Conservation (phyloP, 2,329 filamentous ascomycete species). For the Aspergillus phoenicis region DNA sequence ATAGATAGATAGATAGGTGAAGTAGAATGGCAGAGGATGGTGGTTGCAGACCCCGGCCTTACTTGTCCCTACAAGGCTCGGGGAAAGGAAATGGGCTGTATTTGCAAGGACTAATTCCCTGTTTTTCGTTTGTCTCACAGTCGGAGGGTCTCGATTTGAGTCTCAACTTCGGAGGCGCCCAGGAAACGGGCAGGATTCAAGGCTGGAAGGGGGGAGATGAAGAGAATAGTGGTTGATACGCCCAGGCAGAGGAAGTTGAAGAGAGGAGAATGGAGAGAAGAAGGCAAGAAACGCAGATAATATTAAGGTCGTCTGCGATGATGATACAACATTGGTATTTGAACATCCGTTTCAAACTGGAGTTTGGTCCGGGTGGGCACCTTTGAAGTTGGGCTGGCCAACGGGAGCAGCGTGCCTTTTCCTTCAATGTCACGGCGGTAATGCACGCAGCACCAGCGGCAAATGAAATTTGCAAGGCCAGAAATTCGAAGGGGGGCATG, state of each 20-base stretch:
- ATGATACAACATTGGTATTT: constrained; percentile 29
- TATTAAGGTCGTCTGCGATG: constrained; percentile 13
- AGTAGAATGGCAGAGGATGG: constrained; percentile 10
- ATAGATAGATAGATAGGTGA: not conserved
- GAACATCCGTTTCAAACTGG: constrained; percentile 20
- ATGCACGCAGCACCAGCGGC: constrained; percentile 1
- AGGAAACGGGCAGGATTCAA: constrained; percentile 3
- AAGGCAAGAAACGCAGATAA: constrained; percentile 14
- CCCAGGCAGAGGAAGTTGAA: constrained; percentile 14
- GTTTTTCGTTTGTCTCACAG: constrained; percentile 12
- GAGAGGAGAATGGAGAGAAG: constrained; percentile 13
- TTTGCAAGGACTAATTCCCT: constrained; percentile 18
- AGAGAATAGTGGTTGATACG: constrained; percentile 9
- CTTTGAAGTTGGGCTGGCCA: constrained; percentile 12
- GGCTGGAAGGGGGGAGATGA: constrained; percentile 2
- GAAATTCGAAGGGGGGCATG: constrained; percentile 4
- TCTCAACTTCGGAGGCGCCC: constrained; percentile 6
- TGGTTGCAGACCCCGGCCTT: constrained; percentile 24
- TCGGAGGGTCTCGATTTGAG: not conserved
- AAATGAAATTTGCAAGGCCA: constrained; percentile 10
- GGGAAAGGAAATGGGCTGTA: constrained; percentile 14
- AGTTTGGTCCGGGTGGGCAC: constrained; percentile 21
- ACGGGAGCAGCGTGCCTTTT: constrained; percentile 20
- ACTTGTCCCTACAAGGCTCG: constrained; percentile 27
- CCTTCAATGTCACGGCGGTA: constrained; percentile 11